Conservation (phyloP, 139 green algal species). For the Micromonas pusilla region DNA sequence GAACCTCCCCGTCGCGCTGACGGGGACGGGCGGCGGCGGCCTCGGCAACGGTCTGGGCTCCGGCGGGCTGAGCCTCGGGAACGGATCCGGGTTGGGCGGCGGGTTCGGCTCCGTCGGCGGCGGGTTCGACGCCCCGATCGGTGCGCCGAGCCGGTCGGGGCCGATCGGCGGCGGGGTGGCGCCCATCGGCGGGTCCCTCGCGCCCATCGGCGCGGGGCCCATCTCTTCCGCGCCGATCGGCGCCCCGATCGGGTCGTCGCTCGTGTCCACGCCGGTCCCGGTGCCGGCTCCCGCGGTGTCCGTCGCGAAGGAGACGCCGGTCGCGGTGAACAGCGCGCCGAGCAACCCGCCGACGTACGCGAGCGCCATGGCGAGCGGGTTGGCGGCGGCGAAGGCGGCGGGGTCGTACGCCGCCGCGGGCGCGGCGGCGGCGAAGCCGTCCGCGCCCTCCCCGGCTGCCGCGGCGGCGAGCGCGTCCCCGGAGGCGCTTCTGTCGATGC, state of each 20-base stretch:
- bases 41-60: background rate
- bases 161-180: background rate
- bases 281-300: background rate
- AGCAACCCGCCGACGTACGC: background rate
- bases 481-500: background rate
- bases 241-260: background rate
- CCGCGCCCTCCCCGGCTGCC: background rate
- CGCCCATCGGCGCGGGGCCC: background rate
- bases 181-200: background rate
- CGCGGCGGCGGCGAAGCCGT: background rate
- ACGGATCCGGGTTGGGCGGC: background rate
- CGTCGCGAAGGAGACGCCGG: too few species aligned
- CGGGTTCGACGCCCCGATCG: background rate
- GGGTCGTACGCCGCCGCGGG: background rate
- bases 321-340: too few species aligned
- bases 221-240: background rate
- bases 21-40: background rate
- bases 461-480: background rate
- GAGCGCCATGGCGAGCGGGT: background rate
- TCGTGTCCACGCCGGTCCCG: background rate
- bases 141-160: too few species aligned
- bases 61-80: background rate
- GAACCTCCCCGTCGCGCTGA: conserved; percentile 8
- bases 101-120: conserved; percentile 8
- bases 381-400: background rate